A percentile compares a stretch with the other conserved stretches of the same genome.
phyloP scores from a whole-genome alignment of 768 basidiomycete species.

The Crepidotus variabilis region DNA sequence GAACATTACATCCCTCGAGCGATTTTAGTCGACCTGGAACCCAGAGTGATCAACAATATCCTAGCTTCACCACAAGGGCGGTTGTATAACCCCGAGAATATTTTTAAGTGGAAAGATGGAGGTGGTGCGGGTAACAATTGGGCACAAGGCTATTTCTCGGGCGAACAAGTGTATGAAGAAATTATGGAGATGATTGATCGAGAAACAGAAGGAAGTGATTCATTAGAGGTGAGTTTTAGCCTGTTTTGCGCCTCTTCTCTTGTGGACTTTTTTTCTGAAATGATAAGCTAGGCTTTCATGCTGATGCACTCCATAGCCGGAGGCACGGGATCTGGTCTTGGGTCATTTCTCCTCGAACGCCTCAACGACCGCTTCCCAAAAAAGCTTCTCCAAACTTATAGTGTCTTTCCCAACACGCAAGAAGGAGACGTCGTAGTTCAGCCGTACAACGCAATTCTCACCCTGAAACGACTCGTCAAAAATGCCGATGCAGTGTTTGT shows the following conservation, averaged over 20 bases:
- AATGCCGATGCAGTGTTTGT: constrained; percentile 98
- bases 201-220: constrained; percentile 97
- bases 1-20: constrained; percentile 98
- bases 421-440: constrained; percentile 98
- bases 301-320: constrained; percentile 98
- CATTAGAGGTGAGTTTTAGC: constrained; percentile 68
- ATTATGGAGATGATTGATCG: constrained; percentile 99
- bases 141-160: constrained; percentile 91
- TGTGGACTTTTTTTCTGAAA: background rate
- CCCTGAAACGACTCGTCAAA: constrained; percentile 90
- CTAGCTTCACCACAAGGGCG: constrained; percentile 82
- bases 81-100: constrained; percentile 97
- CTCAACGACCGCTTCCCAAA: constrained; percentile 98
- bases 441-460: constrained; percentile 93
- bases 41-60: constrained; percentile 97
- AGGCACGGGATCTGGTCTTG: constrained; percentile 96
- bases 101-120: constrained; percentile 92
- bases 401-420: constrained; percentile 92
- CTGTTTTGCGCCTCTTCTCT: background rate
- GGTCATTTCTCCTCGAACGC: constrained; percentile 94
- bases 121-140: constrained; percentile 99
- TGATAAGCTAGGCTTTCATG: constrained; percentile 82
- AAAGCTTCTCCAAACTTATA: constrained; percentile 98
- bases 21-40: constrained; percentile 94
- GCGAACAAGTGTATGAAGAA: constrained; percentile 91